Evolutionary conservation across 2,329 filamentous ascomycete genomes (phyloP), one percentile per base, ranked within the genome.

Genomic region (Hymenoscyphus occultus): DNA sequence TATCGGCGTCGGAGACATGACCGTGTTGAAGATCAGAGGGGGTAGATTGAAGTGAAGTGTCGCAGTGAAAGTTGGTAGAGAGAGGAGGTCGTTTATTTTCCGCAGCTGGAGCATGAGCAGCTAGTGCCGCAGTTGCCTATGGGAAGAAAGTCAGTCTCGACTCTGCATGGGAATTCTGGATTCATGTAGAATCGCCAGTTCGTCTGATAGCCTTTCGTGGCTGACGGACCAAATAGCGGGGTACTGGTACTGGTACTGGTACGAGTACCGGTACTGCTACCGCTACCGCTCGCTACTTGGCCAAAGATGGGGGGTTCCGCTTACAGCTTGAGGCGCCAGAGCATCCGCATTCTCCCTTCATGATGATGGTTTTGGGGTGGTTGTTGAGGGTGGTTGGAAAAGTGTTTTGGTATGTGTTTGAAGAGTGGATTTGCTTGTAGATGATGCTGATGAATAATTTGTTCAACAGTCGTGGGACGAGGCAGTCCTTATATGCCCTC

Each of bases 341-440:
- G 75, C 76, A 77, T 75, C 75, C 75, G 71, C 76, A 77, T 69
- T 77, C 75, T 68, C 74, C 75, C 74, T 76, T 76, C 76, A 77
- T 77, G 63, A 72, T 77, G 74, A 64, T 60, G 62, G 62, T 64
- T 59, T 65, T 61, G 61, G 32, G 63, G 59, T 22, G 61, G 35
- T 60, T 48, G 54, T 61, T 64, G 14, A 57, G n/a, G 39, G 39
- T 45, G 62, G 59, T 40, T 63, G 39, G 57, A 56, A 28, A 59
- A 59, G 62, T 39, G 42, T 51, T 54, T 64, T 64, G 62, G 62
- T 60, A 64, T 39, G 57, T 64, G 13, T 61, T 61, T 61, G 19
- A 51, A 48, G 54, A 4, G 56, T 62, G 39, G 39, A n/a, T 66
- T 48, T 32, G 5, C 16, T 56, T 61, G 45, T 39, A 31, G 42